Conservation (phyloP, 2,329 filamentous ascomycete species). For the Trichophyton simii region DNA sequence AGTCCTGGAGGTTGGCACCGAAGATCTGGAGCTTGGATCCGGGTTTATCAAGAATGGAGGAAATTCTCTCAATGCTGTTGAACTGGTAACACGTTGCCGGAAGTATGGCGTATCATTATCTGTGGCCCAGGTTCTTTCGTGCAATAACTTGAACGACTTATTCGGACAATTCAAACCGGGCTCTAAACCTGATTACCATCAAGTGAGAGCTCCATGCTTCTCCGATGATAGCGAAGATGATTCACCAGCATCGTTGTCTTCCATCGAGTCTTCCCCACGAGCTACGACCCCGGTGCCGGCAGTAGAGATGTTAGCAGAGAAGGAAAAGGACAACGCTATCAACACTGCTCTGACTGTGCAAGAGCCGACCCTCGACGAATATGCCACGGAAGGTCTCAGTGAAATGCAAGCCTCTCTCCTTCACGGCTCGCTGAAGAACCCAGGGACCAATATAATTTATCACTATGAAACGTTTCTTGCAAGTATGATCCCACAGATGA, state of each 20-base stretch:
- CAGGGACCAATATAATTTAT: background rate
- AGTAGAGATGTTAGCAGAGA: background rate
- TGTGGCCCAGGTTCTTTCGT: background rate
- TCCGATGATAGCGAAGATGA: background rate
- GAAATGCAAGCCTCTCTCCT: conserved; percentile 1
- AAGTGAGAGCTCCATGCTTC: background rate
- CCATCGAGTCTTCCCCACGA: background rate
- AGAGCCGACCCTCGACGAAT: background rate
- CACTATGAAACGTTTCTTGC: background rate
- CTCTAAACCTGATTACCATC: background rate
- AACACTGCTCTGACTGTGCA: background rate
- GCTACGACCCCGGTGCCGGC: background rate
- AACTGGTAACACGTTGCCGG: background rate
- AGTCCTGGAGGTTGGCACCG: background rate
- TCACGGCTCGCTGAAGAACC: background rate
- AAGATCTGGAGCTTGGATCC: background rate
- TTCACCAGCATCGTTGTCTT: background rate
- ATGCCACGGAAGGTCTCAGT: background rate
- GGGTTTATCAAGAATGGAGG: background rate
- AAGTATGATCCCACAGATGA: background rate
- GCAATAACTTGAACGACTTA: background rate
- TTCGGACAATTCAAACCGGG: background rate
- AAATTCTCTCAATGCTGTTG: background rate
- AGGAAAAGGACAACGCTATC: background rate
- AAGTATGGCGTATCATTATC: background rate